Evolutionary conservation across 23 red algal species (phyloP).

Genomic region (Gracilaria caudata): DNA sequence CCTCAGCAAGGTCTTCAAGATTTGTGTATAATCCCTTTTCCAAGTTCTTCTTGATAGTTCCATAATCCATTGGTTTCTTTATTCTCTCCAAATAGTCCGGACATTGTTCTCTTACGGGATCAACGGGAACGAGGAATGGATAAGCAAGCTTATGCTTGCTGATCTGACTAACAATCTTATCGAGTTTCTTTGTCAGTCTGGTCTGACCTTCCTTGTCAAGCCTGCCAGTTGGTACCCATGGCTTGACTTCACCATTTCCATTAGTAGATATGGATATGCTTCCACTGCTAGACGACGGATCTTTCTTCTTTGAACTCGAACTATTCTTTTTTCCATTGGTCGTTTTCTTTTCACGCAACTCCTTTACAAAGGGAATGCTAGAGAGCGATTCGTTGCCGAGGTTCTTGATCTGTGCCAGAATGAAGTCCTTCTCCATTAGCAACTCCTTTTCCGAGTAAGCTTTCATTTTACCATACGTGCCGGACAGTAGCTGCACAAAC

Average conservation of each 20-base stretch:
- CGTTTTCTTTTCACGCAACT: conserved; percentile 55
- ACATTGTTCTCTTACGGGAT: conserved; percentile 59
- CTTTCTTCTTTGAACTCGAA: conserved; percentile 44
- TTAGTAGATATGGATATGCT: conserved; percentile 6
- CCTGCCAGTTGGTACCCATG: conserved; percentile 37
- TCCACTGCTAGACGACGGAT: conserved; percentile 25
- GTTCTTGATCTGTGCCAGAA: conserved; percentile 68
- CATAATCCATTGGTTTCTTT: conserved; percentile 85
- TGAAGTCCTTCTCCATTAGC: conserved; percentile 73
- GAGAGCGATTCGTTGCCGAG: conserved; percentile 34
- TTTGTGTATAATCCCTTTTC: conserved; percentile 23
- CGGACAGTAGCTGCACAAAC: conserved; percentile 34
- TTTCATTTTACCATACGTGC: conserved; percentile 71
- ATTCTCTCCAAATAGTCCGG: conserved; percentile 81
- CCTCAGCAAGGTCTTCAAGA: conserved; percentile 50
- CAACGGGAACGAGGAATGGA: conserved; percentile 73
- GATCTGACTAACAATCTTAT: conserved; percentile 44
- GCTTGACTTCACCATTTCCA: conserved; percentile 28
- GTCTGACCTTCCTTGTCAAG: conserved; percentile 47
- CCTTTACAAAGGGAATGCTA: conserved; percentile 48
- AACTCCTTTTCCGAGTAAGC: conserved; percentile 72
- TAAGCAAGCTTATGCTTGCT: conserved; percentile 69
- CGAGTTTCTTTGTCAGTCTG: conserved; percentile 33
- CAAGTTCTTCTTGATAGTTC: conserved; percentile 69
- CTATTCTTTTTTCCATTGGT: conserved; percentile 2